phyloP scores from a whole-genome alignment of 306 rosid species.

The Cicer yamashitae region DNA sequence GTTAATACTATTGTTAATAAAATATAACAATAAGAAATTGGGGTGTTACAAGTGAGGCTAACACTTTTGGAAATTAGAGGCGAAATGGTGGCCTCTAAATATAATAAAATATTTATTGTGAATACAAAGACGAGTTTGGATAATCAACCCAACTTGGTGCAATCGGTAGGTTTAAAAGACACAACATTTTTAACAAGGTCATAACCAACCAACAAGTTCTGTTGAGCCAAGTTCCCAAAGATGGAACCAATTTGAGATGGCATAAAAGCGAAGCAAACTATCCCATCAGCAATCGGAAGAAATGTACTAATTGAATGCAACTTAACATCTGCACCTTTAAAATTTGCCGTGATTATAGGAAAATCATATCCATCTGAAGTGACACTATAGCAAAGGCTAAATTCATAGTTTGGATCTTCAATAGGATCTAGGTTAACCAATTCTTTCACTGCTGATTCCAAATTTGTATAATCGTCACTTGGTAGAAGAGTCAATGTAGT shows the following conservation, averaged over 20 bases:
- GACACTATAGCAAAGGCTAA: slow-evolving; percentile 42
- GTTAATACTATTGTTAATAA: too few relatives aligned
- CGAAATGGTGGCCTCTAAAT: too few relatives aligned
- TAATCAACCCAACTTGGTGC: neutral
- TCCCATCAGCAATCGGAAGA: neutral
- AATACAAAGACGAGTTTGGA: too few relatives aligned
- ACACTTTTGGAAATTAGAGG: too few relatives aligned
- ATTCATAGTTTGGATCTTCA: neutral
- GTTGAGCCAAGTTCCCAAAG: too few relatives aligned
- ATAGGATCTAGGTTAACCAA: neutral
- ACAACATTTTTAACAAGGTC: too few relatives aligned
- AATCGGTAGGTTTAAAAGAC: too few relatives aligned
- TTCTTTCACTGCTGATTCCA: slow-evolving; percentile 37
- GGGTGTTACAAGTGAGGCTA: too few relatives aligned
- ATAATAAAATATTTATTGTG: too few relatives aligned
- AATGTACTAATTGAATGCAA: slow-evolving; percentile 44
- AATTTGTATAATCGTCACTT: neutral
- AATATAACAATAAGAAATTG: too few relatives aligned
- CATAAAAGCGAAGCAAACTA: slow-evolving; percentile 54
- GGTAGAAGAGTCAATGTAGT: slow-evolving; percentile 30
- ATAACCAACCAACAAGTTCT: too few relatives aligned
- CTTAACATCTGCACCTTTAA: slow-evolving; percentile 48
- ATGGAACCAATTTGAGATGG: rapidly evolving
- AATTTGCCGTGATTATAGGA: slow-evolving; percentile 49
- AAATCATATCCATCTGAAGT: neutral